Percentiles rank a stretch among this genome's conserved stretches.
Evolutionary conservation across 2,329 filamentous ascomycete species (phyloP).

Genomic region (Fusarium tupiense): DNA sequence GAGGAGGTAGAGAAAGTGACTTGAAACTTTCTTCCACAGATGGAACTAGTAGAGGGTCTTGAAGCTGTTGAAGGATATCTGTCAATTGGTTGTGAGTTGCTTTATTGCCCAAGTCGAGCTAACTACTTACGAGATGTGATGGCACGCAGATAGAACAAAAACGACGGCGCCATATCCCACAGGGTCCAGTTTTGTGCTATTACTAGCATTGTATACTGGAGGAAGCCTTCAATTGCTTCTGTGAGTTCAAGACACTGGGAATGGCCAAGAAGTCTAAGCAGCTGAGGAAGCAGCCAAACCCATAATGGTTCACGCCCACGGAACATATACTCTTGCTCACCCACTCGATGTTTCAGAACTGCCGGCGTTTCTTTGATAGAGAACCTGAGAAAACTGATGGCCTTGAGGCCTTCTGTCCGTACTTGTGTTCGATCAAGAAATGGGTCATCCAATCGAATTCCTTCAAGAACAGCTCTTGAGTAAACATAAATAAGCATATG

Average conservation of each 20-base stretch:
- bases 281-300: conserved; percentile 70
- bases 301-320: conserved; percentile 71
- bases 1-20: conserved; percentile 52
- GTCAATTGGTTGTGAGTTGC: not conserved
- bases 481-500: conserved; percentile 88
- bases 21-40: conserved; percentile 43
- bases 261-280: conserved; percentile 67
- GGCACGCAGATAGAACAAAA: conserved; percentile 60
- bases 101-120: not conserved
- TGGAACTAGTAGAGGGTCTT: conserved; percentile 44
- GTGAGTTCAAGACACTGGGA: conserved; percentile 57
- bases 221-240: conserved; percentile 62
- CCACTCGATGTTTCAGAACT: conserved; percentile 64
- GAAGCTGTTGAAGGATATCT: conserved; percentile 50
- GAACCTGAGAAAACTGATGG: conserved; percentile 79
- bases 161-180: conserved; percentile 58
- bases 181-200: conserved; percentile 56
- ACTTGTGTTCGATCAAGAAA: conserved; percentile 68
- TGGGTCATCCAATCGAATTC: conserved; percentile 72
- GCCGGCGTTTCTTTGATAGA: conserved; percentile 79
- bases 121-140: conserved; percentile 56
- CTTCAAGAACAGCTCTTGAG: conserved; percentile 79
- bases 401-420: conserved; percentile 71
- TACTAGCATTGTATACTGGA: conserved; percentile 59
- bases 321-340: conserved; percentile 56